Base-by-base conservation (phyloP, 179 eudicot species). In the Heliamphora pulchella region DNA sequence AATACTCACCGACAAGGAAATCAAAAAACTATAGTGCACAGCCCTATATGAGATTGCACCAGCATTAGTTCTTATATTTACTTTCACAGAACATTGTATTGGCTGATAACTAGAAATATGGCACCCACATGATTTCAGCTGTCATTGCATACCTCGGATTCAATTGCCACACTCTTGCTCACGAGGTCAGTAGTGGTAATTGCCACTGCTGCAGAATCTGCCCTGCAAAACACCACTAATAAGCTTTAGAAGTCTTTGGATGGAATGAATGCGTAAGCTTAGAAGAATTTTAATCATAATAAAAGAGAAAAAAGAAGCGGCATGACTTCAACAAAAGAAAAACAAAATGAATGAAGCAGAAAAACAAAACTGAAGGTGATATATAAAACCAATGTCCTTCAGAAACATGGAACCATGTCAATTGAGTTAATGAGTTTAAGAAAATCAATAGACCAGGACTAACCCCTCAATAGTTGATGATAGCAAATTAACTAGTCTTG, bases 161-260 rank as follows among this genome's bases (percentile, higher is more conserved):
- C 96, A 71, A 91, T 69, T 64, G 98, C 98, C 71, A 92, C 98
- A 84, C 96, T 93, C 85, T 95, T 95, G 87, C 91, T 93, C 76
- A 95, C 98, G 74, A 95, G 98, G 81, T 95, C 98, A 70, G 98
- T 95, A 73, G 98, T 95, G 4, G 98, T 95, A 86, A 95, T 95
- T 70, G 98, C 98, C 68, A 95, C 96, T 57, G 98, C 98, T 68
- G 98, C 98, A 70, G 94, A 93, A 85, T 92, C 92, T 81, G 93
- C 98, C 86, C 98, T 95, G 91, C 81, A 89, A 79, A 83, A 22
- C 31, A 31, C 78, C 59, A 73, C 70, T 78, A 82, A 78, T 77
- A 76, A 77, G 74, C 74, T 83, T 78, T 74, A 77, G 71, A 77
- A 63, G 55, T n/a, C 9, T 53, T 57, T 41, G 61, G 61, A 44